A percentile compares a stretch with the other conserved stretches of the same genome.
Conservation (phyloP, 1,139 yeast genomes). For the Nakaseomyces sp. region DNA sequence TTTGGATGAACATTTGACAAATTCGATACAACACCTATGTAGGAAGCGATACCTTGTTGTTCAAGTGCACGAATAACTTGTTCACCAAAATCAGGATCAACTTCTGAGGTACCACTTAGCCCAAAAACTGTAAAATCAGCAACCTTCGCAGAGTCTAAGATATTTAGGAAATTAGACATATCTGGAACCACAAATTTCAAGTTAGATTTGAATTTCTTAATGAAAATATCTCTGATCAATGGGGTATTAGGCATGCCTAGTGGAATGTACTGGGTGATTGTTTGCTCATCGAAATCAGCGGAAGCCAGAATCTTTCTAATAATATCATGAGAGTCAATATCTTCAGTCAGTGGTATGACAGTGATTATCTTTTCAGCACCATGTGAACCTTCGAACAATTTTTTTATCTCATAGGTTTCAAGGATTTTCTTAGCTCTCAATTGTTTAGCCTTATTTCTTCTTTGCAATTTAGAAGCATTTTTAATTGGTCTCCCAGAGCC, state of each 20-base stretch:
- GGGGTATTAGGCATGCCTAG: constrained; percentile 37
- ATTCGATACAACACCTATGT: constrained; percentile 75
- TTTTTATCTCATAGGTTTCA: constrained; percentile 42
- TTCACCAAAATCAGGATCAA: constrained; percentile 73
- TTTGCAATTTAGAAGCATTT: constrained; percentile 54
- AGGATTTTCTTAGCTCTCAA: constrained; percentile 61
- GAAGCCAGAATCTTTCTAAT: constrained; percentile 43
- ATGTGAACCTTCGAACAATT: constrained; percentile 66
- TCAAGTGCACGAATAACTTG: constrained; percentile 79
- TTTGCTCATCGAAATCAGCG: constrained; percentile 23
- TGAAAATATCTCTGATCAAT: constrained; percentile 35
- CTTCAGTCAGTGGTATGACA: constrained; percentile 68
- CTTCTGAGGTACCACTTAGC: constrained; percentile 76
- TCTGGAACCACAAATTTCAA: constrained; percentile 72
- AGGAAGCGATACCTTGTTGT: constrained; percentile 85
- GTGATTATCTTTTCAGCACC: constrained; percentile 83
- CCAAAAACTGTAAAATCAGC: constrained; percentile 87
- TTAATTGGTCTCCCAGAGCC: constrained; percentile 36
- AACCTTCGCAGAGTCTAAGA: constrained; percentile 79
- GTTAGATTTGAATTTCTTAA: constrained; percentile 64
- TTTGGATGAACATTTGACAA: constrained; percentile 55
- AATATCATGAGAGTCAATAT: constrained; percentile 52
- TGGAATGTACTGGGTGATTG: constrained; percentile 4
- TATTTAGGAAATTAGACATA: constrained; percentile 51
- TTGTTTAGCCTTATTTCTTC: constrained; percentile 76